A percentile compares a stretch with the other conserved stretches of the same genome.
These are phyloP conservation scores for Ascochyta fabae DNA, from an alignment of 2,329 filamentous ascomycete genomes.

Conservation along the genomic window DNA sequence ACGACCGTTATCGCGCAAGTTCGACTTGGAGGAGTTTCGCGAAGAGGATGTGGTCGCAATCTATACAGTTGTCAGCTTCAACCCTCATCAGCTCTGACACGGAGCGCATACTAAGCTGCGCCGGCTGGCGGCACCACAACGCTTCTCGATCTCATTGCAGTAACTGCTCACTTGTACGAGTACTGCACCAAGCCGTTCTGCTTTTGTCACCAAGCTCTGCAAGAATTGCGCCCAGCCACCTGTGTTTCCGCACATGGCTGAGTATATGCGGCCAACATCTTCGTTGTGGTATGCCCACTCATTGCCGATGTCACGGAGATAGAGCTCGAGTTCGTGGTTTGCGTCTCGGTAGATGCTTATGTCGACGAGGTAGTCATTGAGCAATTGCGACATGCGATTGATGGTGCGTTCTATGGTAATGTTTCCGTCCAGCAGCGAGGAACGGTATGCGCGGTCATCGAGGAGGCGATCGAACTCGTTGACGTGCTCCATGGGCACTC, in stretches of 20 bases:
- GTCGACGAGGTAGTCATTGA: constrained; percentile 81
- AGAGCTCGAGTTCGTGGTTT: constrained; percentile 76
- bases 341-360: constrained; percentile 78
- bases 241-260: constrained; percentile 90
- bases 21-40: constrained; percentile 45
- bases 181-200: constrained; percentile 71
- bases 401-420: constrained; percentile 90
- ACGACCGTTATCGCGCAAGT: constrained; percentile 41
- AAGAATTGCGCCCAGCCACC: constrained; percentile 89
- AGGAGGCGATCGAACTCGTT: constrained; percentile 86
- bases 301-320: constrained; percentile 71
- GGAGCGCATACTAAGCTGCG: constrained; percentile 69
- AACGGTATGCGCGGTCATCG: constrained; percentile 80
- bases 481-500: constrained; percentile 82
- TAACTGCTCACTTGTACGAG: constrained; percentile 77
- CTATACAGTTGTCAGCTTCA: constrained; percentile 28
- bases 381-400: constrained; percentile 74
- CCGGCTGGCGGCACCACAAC: constrained; percentile 82
- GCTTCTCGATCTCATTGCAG: constrained; percentile 83
- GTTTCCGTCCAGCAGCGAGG: constrained; percentile 84
- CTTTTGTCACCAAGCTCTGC: constrained; percentile 74
- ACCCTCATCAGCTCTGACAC: neutral
- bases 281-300: constrained; percentile 63
- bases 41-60: constrained; percentile 49
- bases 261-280: constrained; percentile 75